Evolutionary conservation across 140 eudicot species (phyloP).

Genomic region (Anethum foeniculum): DNA sequence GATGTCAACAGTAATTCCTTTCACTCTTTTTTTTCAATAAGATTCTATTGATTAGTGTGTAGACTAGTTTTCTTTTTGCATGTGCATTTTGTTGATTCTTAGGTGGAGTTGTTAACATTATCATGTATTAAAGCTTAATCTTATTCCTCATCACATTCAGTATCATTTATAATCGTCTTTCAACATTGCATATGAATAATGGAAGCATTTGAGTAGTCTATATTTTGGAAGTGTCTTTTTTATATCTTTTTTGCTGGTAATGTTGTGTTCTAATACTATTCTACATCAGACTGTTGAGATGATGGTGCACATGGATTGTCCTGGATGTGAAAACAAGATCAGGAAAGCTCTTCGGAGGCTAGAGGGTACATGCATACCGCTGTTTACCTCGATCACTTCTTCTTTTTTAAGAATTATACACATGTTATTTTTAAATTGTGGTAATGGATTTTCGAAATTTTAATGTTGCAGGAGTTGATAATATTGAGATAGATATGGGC

Average conservation of each 20-base stretch:
- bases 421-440: background rate
- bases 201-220: background rate
- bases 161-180: too few relatives aligned
- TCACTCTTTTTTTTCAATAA: background rate
- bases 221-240: background rate
- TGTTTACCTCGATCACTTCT: background rate
- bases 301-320: slow-evolving; percentile 63
- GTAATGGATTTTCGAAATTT: background rate
- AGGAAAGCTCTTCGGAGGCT: slow-evolving; percentile 36
- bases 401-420: background rate
- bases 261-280: background rate
- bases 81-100: background rate
- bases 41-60: background rate
- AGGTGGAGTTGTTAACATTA: background rate
- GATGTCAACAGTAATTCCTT: background rate
- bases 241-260: background rate
- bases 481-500: slow-evolving; percentile 41
- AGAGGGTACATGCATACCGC: slow-evolving; percentile 13
- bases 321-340: slow-evolving; percentile 63
- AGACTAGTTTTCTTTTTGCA: background rate
- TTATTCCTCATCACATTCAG: background rate
- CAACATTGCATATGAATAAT: background rate
- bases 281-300: slow-evolving; percentile 54
- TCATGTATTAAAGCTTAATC: background rate
- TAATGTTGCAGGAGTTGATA: slow-evolving; percentile 35